Evolutionary conservation across 225 moss, liverwort and hornwort species (phyloP), one percentile per base, ranked within the genome.

Genomic region (Physcomitrium patens): DNA sequence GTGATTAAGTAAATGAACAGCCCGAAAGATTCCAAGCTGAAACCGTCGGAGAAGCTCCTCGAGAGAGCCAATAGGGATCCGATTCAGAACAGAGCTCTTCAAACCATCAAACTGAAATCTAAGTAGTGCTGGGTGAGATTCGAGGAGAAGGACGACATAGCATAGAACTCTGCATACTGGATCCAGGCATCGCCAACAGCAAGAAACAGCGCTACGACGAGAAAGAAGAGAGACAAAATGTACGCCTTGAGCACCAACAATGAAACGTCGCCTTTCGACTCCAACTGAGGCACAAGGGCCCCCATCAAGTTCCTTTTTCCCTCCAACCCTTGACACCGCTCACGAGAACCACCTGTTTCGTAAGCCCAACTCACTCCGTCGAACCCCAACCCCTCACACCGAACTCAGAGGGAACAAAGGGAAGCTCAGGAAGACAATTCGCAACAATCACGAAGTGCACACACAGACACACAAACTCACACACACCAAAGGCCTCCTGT

Each of bases 241-340:
- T 85, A 85, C 0, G 85, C 85, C 56, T 79, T 85, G 75, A 81
- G 63, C 48, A 85, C 65, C 55, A 85, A 0, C 5, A 49, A 58
- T 0, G 72, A 77, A 67, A 78, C 81, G 64, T 78, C 66, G 28
- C 10, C 13, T 58, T 28, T 66, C 13, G 81, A 78, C 70, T 85
- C 80, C 22, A 79, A 59, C 9, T 63, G 51, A 5, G 48, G 19
- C 0, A 72, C 13, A 11, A 63, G 0, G 17, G 46, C 26, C 59
- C 78, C 78, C 85, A 85, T 85, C 1, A 7, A 11, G 20, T 16
- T 66, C 10, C 66, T 46, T 8, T n/a, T 7, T 12, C 44, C 50
- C 63, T 60, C 31, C 12, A 70, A 63, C 8, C 31, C 7, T 19
- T 19, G 51, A 28, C 0, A 12, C 14, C 55, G 10, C 48, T 31